A percentile compares a stretch with the other conserved stretches of the same genome.
These are phyloP conservation scores for Naganishia onofrii DNA, from an alignment of 768 basidiomycete genomes.

Conservation along the genomic window DNA sequence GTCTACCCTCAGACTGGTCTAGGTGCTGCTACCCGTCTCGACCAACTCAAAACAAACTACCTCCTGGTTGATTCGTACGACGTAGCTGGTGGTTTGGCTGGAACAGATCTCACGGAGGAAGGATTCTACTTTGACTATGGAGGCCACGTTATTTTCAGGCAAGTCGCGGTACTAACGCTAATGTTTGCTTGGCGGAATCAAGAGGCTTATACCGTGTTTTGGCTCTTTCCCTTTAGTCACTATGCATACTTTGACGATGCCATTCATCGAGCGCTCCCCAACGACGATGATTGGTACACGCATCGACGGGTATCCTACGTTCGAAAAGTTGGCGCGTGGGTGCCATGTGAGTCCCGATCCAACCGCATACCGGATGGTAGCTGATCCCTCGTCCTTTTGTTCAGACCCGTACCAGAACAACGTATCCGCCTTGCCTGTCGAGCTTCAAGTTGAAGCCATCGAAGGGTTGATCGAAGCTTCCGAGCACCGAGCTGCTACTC, in stretches of 20 bases:
- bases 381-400: neutral
- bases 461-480: constrained; percentile 53
- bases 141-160: constrained; percentile 55
- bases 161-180: constrained; percentile 11
- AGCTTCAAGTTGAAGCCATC: constrained; percentile 51
- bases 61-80: constrained; percentile 48
- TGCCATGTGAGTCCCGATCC: constrained; percentile 49
- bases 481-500: constrained; percentile 44
- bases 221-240: constrained; percentile 40
- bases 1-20: constrained; percentile 45
- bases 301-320: constrained; percentile 54
- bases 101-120: constrained; percentile 51
- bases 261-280: constrained; percentile 52
- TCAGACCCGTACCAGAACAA: constrained; percentile 53
- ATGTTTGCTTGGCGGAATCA: neutral
- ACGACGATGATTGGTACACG: constrained; percentile 52
- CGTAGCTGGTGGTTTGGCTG: constrained; percentile 52
- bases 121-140: constrained; percentile 55
- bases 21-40: constrained; percentile 53
- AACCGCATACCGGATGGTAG: neutral
- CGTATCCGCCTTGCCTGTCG: constrained; percentile 52
- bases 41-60: constrained; percentile 47
- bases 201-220: neutral
- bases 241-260: constrained; percentile 54
- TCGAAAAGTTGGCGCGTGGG: constrained; percentile 49